Conservation (phyloP, 257 asterid species). For the Solanum tarijense region DNA sequence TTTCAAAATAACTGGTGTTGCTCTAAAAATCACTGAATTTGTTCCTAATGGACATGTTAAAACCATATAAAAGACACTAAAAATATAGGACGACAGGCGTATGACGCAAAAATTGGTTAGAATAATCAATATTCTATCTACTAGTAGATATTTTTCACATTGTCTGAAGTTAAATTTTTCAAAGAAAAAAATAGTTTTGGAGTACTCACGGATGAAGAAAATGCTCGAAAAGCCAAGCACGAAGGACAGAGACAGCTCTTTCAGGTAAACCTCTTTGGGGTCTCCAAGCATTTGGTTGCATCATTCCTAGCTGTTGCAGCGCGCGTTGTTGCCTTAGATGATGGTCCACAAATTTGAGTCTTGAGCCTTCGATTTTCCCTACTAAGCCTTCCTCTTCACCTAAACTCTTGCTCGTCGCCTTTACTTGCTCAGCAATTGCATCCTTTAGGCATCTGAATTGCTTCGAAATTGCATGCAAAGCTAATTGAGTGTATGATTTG, state of each 20-base stretch:
- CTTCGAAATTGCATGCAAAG: conserved; percentile 49
- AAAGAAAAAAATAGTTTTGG: background rate
- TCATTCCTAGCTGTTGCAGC: conserved; percentile 49
- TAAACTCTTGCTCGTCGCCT: conserved; percentile 30
- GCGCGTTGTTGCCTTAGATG: conserved; percentile 46
- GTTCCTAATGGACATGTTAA: background rate
- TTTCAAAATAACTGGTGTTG: background rate
- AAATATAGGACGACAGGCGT: no score
- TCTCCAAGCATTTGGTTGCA: conserved; percentile 62
- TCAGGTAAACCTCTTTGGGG: conserved; percentile 73
- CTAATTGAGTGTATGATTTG: conserved; percentile 47
- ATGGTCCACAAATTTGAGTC: conserved; percentile 34
- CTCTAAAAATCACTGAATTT: background rate
- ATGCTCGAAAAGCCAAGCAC: conserved; percentile 83
- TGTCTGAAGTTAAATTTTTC: background rate
- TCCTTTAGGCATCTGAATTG: conserved; percentile 55
- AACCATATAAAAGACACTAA: background rate
- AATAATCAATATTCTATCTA: background rate
- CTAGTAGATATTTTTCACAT: no score
- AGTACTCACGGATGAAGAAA: conserved; percentile 65
- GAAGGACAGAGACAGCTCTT: conserved; percentile 67
- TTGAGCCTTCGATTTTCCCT: conserved; percentile 27
- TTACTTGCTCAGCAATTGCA: conserved; percentile 38
- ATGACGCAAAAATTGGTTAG: background rate
- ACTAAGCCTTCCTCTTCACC: conserved; percentile 32